These are phyloP conservation scores for Castanea mollissima DNA, from an alignment of 306 rosid species.

Conservation along the genomic window DNA sequence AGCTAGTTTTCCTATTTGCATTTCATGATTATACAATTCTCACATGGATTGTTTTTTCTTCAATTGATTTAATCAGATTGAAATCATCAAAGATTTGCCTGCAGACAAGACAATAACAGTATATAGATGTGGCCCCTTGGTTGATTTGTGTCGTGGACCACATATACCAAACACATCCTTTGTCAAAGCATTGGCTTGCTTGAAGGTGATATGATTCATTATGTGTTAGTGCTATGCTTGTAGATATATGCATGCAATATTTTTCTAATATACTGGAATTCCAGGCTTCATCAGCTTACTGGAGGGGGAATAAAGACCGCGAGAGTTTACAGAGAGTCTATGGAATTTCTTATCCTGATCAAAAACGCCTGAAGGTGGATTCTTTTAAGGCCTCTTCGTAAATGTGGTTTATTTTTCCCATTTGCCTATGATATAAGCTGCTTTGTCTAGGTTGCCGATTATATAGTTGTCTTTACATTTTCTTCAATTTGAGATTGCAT, in stretches of 20 bases:
- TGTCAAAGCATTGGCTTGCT: constrained; percentile 87
- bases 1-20: constrained; percentile 9
- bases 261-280: constrained; percentile 25
- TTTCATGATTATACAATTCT: constrained; percentile 9
- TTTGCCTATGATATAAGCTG: background rate
- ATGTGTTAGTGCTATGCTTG: constrained; percentile 15
- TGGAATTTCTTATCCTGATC: constrained; percentile 96
- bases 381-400: background rate
- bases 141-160: constrained; percentile 97
- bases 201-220: constrained; percentile 52
- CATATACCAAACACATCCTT: constrained; percentile 97
- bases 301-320: constrained; percentile 91
- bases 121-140: constrained; percentile 92
- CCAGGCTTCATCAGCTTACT: constrained; percentile 97
- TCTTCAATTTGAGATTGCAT: background rate
- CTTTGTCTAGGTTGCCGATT: background rate
- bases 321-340: constrained; percentile 96
- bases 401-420: background rate
- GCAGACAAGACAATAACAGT: constrained; percentile 93
- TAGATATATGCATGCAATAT: background rate
- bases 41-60: background rate
- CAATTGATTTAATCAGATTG: constrained; percentile 54
- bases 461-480: background rate
- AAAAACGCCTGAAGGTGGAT: constrained; percentile 80
- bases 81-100: constrained; percentile 90